These are phyloP conservation scores for Blastobotrys indianensis DNA, from an alignment of 1,139 yeast genomes.

Conservation along the genomic window DNA sequence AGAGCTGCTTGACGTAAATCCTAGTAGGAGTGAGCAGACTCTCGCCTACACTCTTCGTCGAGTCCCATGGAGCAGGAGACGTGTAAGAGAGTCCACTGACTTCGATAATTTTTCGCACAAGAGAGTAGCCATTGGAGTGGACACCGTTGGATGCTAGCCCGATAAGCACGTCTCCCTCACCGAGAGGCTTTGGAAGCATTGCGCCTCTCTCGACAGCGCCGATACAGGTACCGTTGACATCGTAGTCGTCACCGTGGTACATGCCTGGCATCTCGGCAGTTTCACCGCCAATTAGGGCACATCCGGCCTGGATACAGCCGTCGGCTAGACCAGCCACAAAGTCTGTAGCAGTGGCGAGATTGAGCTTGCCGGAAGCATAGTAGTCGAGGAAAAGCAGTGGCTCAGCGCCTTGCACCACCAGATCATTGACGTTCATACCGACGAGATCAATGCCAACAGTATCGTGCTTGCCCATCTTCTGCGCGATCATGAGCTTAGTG, in stretches of 20 bases:
- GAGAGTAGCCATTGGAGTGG: conserved; percentile 94
- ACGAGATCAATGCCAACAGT: conserved; percentile 98
- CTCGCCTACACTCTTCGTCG: conserved; percentile 71
- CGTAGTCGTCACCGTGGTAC: conserved; percentile 93
- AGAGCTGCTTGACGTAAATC: conserved; percentile 86
- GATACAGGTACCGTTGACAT: conserved; percentile 96
- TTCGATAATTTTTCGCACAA: conserved; percentile 91
- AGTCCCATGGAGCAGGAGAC: conserved; percentile 81
- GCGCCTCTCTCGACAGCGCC: conserved; percentile 89
- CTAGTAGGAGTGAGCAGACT: conserved; percentile 85
- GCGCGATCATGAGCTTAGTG: conserved; percentile 92
- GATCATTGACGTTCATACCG: conserved; percentile 97
- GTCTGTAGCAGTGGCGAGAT: conserved; percentile 73
- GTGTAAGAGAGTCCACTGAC: conserved; percentile 61
- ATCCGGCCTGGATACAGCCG: conserved; percentile 91
- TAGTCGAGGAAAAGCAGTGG: conserved; percentile 93
- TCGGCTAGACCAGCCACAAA: conserved; percentile 95
- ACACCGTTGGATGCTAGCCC: conserved; percentile 90
- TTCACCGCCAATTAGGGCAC: conserved; percentile 98
- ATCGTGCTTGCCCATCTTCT: conserved; percentile 78
- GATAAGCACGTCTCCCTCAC: conserved; percentile 70
- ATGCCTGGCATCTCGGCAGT: conserved; percentile 99
- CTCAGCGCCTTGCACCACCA: conserved; percentile 98
- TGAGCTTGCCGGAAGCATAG: conserved; percentile 91
- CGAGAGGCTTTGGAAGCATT: conserved; percentile 74